Evolutionary conservation across 1,284 basidiomycete genomes (phyloP).

Genomic region (Ceratobasidium sp.): DNA sequence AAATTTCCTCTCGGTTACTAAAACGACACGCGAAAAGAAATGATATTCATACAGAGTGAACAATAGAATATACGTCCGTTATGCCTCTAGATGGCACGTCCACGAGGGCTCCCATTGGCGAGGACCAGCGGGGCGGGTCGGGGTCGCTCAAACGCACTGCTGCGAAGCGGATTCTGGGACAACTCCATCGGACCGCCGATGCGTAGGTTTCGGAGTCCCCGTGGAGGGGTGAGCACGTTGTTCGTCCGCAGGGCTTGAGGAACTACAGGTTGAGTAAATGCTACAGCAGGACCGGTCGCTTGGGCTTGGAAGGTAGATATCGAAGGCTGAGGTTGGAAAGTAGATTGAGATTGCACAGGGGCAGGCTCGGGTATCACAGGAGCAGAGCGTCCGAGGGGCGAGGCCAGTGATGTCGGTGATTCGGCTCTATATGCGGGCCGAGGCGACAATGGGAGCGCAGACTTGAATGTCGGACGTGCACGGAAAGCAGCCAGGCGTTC

Average conservation of each 20-base stretch:
- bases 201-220: slow-evolving; percentile 39
- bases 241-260: slow-evolving; percentile 49
- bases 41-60: slow-evolving; percentile 17
- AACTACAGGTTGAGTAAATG: slow-evolving; percentile 45
- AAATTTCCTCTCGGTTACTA: slow-evolving; percentile 10
- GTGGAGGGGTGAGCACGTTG: slow-evolving; percentile 48
- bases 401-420: neutral
- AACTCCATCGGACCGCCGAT: slow-evolving; percentile 45
- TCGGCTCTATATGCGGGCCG: slow-evolving; percentile 25
- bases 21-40: slow-evolving; percentile 24
- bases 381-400: neutral
- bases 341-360: neutral
- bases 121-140: slow-evolving; percentile 53
- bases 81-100: slow-evolving; percentile 12
- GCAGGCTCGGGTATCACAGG: neutral
- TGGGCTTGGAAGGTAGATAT: slow-evolving; percentile 36
- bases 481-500: slow-evolving; percentile 35
- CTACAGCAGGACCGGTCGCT: slow-evolving; percentile 28
- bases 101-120: neutral
- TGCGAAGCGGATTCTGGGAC: slow-evolving; percentile 43
- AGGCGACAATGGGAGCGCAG: slow-evolving; percentile 16
- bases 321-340: slow-evolving; percentile 22
- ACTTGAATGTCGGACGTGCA: slow-evolving; percentile 20
- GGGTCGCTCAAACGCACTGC: slow-evolving; percentile 53
- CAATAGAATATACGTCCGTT: neutral